These are phyloP conservation scores for Psilocybe cyanescens DNA, from an alignment of 768 basidiomycete species.

Conservation along the genomic window DNA sequence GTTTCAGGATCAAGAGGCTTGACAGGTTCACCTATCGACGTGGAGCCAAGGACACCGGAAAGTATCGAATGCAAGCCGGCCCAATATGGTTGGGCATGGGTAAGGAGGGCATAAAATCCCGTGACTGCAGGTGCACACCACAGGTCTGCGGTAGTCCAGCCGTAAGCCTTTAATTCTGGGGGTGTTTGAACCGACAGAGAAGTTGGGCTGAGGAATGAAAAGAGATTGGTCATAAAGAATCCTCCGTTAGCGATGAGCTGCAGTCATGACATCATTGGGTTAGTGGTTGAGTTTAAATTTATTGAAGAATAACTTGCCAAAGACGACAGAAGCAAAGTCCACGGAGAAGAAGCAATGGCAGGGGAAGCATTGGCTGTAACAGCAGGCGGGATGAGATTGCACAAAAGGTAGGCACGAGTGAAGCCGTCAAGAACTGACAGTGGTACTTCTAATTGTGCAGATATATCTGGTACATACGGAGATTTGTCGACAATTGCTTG, in stretches of 20 bases:
- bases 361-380: slow-evolving; percentile 57
- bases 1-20: slow-evolving; percentile 62
- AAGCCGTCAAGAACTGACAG: slow-evolving; percentile 78
- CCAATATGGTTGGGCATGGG: slow-evolving; percentile 89
- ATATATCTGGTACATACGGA: slow-evolving; percentile 56
- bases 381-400: slow-evolving; percentile 73
- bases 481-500: slow-evolving; percentile 68
- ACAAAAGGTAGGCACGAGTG: slow-evolving; percentile 78
- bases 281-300: neutral
- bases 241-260: slow-evolving; percentile 79
- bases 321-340: slow-evolving; percentile 76
- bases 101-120: slow-evolving; percentile 78
- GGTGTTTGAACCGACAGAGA: slow-evolving; percentile 74
- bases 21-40: slow-evolving; percentile 33
- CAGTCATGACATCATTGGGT: neutral
- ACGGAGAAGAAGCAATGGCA: slow-evolving; percentile 65
- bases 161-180: slow-evolving; percentile 77
- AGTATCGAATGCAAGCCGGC: slow-evolving; percentile 57
- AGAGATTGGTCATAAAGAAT: slow-evolving; percentile 33
- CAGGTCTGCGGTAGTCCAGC: slow-evolving; percentile 85
- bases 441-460: slow-evolving; percentile 67
- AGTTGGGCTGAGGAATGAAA: slow-evolving; percentile 67
- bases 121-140: slow-evolving; percentile 86
- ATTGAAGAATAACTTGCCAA: slow-evolving; percentile 49
- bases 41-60: slow-evolving; percentile 46